phyloP scores from a whole-genome alignment of 257 asterid genomes.

The Capsicum rhomboideum region DNA sequence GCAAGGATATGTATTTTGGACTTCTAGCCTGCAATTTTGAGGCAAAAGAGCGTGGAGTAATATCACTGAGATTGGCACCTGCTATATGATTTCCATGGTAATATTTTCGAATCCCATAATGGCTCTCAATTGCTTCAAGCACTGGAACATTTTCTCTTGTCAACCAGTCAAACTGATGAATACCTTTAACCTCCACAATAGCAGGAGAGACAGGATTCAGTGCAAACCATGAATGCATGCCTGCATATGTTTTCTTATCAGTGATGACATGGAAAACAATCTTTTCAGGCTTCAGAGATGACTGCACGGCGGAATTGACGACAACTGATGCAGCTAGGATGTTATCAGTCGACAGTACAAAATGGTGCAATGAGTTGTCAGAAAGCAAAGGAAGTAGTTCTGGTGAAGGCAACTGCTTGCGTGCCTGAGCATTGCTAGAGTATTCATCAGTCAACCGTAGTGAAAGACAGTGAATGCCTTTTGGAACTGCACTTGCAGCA shows the following conservation, averaged over 20 bases:
- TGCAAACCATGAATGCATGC: slow-evolving; percentile 99
- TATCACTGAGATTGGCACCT: slow-evolving; percentile 75
- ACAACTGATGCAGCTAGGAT: slow-evolving; percentile 96
- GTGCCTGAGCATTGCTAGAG: slow-evolving; percentile 94
- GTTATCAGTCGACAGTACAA: slow-evolving; percentile 91
- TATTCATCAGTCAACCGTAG: slow-evolving; percentile 89
- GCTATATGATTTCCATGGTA: slow-evolving; percentile 92
- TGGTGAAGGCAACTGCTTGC: slow-evolving; percentile 88
- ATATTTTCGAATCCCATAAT: slow-evolving; percentile 60
- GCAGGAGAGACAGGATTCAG: slow-evolving; percentile 80
- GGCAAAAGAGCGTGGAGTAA: slow-evolving; percentile 76
- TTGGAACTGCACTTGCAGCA: slow-evolving; percentile 85
- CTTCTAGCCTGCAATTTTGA: slow-evolving; percentile 92
- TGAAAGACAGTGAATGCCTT: slow-evolving; percentile 84
- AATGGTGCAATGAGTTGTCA: slow-evolving; percentile 76
- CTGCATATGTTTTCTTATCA: slow-evolving; percentile 95
- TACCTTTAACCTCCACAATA: slow-evolving; percentile 86
- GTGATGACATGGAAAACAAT: slow-evolving; percentile 93
- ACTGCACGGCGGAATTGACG: slow-evolving; percentile 69
- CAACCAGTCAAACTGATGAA: slow-evolving; percentile 97
- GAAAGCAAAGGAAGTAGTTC: slow-evolving; percentile 85
- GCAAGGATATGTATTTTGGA: slow-evolving; percentile 85
- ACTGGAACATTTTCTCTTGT: slow-evolving; percentile 95
- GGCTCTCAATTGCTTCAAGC: slow-evolving; percentile 93
- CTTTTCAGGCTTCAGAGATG: slow-evolving; percentile 67